These are phyloP conservation scores for Cystoderma amianthinum DNA, from an alignment of 768 basidiomycete genomes.

Conservation along the genomic window DNA sequence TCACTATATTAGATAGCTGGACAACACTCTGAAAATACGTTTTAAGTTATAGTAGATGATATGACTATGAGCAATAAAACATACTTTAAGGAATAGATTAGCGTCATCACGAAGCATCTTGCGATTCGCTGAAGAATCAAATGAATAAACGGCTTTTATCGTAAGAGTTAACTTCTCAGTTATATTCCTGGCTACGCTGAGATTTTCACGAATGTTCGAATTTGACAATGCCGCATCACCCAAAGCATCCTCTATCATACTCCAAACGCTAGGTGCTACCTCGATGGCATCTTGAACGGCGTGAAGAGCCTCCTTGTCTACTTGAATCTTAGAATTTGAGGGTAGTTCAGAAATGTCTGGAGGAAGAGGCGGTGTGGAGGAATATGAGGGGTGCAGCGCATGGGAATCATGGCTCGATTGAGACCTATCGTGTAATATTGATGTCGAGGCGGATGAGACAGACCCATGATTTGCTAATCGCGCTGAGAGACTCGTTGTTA, in stretches of 20 bases:
- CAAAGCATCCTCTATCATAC: slow-evolving; percentile 68
- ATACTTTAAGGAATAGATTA: slow-evolving; percentile 75
- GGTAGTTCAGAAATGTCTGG: slow-evolving; percentile 36
- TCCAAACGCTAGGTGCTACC: slow-evolving; percentile 77
- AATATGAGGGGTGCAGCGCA: slow-evolving; percentile 6
- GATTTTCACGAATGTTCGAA: slow-evolving; percentile 40
- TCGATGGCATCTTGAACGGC: slow-evolving; percentile 76
- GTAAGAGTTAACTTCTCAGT: slow-evolving; percentile 58
- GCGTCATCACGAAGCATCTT: slow-evolving; percentile 71
- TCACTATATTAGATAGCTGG: slow-evolving; percentile 68
- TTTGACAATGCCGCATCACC: slow-evolving; percentile 33
- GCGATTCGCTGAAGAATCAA: slow-evolving; percentile 45
- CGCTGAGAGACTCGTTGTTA: slow-evolving; percentile 15
- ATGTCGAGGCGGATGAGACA: slow-evolving; percentile 24
- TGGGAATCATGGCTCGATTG: background rate
- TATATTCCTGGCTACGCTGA: slow-evolving; percentile 56
- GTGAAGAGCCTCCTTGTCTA: slow-evolving; percentile 74
- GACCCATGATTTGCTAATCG: slow-evolving; percentile 26
- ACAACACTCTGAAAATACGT: slow-evolving; percentile 53
- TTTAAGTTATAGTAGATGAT: slow-evolving; percentile 2
- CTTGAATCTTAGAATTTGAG: slow-evolving; percentile 49
- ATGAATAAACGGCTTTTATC: slow-evolving; percentile 52
- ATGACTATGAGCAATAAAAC: slow-evolving; percentile 4
- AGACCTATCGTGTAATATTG: slow-evolving; percentile 13
- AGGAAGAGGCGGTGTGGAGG: slow-evolving; percentile 26